A percentile compares a stretch with the other conserved stretches of the same genome.
These are phyloP conservation scores for Salix purpurea DNA, from an alignment of 345 rosid genomes.

Conservation along the genomic window DNA sequence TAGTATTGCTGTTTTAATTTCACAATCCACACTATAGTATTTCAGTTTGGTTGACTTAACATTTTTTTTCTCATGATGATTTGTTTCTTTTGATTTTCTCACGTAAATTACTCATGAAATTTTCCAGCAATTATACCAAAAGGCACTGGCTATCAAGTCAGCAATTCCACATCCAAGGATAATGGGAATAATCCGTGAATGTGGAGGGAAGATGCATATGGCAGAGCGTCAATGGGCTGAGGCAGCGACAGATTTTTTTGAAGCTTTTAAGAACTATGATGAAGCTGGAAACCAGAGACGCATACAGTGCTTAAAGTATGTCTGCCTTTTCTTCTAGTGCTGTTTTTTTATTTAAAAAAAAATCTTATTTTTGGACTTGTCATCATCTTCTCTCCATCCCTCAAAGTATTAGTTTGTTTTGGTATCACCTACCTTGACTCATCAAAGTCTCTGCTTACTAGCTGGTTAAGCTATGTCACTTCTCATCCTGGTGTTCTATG, in stretches of 20 bases:
- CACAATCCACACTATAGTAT: background rate
- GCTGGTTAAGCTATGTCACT: background rate
- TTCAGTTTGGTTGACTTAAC: background rate
- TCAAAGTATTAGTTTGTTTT: background rate
- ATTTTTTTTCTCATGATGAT: background rate
- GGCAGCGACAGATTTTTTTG: conserved; percentile 98
- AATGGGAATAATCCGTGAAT: conserved; percentile 98
- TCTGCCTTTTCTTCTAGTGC: background rate
- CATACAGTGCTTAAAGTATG: conserved; percentile 93
- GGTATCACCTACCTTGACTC: background rate
- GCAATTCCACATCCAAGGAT: conserved; percentile 99
- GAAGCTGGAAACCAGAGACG: conserved; percentile 99
- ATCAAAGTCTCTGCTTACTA: background rate
- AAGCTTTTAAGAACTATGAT: conserved; percentile 97
- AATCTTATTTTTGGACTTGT: background rate
- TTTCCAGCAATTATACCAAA: conserved; percentile 88
- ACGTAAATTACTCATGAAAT: background rate
- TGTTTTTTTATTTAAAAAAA: background rate
- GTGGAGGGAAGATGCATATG: conserved; percentile 99
- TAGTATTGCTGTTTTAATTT: background rate
- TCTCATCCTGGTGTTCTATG: background rate
- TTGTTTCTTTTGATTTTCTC: background rate
- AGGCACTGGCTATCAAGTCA: conserved; percentile 97
- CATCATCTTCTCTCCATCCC: background rate
- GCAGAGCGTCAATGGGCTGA: conserved; percentile 99